Base-by-base conservation (phyloP, 208 protist species). In the Leishmania guyanensis region DNA sequence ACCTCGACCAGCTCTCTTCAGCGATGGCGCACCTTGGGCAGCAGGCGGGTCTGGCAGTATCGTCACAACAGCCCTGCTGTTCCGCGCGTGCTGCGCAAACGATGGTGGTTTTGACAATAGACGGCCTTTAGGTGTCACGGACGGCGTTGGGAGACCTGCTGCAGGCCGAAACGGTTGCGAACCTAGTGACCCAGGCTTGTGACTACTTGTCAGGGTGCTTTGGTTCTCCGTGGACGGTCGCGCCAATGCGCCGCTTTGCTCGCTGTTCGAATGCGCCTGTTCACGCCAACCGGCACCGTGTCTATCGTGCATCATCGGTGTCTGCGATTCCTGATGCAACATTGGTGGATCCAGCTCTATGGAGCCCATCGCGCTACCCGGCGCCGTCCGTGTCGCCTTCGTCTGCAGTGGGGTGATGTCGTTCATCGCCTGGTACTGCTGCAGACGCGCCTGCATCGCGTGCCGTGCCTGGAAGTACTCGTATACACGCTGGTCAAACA, bases 401-500 rank as follows among this genome's bases (percentile, higher is more conserved):
- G 43, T 5, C 46, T 75, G 48, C 70, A 1, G 5, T 17, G 48
- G 26, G 36, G 2, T 48, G 0, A 3, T 36, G 39, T 16, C 66
- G 8, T 16, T 46, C 6, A 17, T 17, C 36, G 50, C 39, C 39
- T 68, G 77, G 76, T 75, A 83, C 33, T 78, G 53, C 73, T 79
- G 66, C 82, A 89, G 78, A 6, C 80, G 78, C 43, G 53, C 48
- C 60, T 82, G 82, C 29, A 91, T 72, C 1, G 83, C 76, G 65
- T 92, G 83, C 20, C 92, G 86, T 0, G 80, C 60, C 39, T 93
- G 76, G 22, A 97, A 87, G 43, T 90, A 87, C 54, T 95, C 87
- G 84, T 97, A 97, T 26, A 95, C 90, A 33, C 90, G 88, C 29
- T 85, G 82, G 54, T 97, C 91, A 79, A 93, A 92, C 58, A 97